Conservation (phyloP, 345 rosid species). For the Mangifera indica region DNA sequence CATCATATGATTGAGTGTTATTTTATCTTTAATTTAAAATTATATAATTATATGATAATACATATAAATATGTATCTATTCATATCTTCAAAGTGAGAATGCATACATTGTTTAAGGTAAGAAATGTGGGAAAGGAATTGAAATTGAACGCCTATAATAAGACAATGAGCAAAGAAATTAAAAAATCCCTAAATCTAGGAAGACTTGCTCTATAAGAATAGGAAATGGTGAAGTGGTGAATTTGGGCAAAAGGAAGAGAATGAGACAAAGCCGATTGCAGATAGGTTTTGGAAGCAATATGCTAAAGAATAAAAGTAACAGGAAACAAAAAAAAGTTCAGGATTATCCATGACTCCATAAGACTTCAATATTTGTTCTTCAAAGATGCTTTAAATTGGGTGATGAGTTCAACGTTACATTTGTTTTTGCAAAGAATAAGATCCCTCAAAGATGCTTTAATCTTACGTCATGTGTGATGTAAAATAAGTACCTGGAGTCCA, state of each 20-base stretch:
- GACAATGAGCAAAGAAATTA: not conserved
- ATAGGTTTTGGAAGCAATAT: constrained; percentile 27
- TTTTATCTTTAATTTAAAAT: too few relatives aligned
- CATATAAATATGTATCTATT: too few relatives aligned
- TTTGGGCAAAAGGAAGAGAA: constrained; percentile 23
- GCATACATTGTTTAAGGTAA: not conserved
- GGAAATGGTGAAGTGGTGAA: constrained; percentile 23
- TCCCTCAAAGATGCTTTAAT: constrained; percentile 44
- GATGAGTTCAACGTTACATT: constrained; percentile 36
- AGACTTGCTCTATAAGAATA: constrained; percentile 3
- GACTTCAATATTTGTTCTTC: constrained; percentile 34
- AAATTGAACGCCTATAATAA: constrained; percentile 7
- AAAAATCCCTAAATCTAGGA: constrained; percentile 14
- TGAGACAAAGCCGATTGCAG: constrained; percentile 17
- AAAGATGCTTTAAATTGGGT: constrained; percentile 57
- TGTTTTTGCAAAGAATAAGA: constrained; percentile 33
- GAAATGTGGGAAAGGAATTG: constrained; percentile 1
- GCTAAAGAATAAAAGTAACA: constrained; percentile 25
- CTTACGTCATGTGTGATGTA: constrained; percentile 50
- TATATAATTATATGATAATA: too few relatives aligned
- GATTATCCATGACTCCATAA: constrained; percentile 42
- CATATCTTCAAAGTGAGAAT: too few relatives aligned
- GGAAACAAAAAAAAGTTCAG: constrained; percentile 28
- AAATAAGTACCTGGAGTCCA: constrained; percentile 36
- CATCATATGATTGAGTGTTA: too few relatives aligned